These are phyloP conservation scores for Wickerhamiella vanderwaltii DNA, from an alignment of 805 yeast genomes.

Conservation along the genomic window DNA sequence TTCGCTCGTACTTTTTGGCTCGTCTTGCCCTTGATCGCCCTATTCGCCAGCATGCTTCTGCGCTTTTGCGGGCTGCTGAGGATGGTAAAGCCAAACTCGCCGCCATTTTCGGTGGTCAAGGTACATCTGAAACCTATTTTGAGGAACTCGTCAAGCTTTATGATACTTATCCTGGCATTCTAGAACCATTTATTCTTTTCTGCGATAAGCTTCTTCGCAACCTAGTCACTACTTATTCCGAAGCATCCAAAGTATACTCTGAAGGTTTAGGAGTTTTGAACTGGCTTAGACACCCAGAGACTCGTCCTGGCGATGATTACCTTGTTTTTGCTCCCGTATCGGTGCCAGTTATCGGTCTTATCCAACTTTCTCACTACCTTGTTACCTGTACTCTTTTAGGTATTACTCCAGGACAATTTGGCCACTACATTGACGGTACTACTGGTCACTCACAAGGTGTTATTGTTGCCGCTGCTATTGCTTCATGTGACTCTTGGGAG, in stretches of 20 bases:
- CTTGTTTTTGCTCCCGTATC: constrained; percentile 84
- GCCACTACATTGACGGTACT: constrained; percentile 40
- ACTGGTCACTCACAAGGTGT: constrained; percentile 42
- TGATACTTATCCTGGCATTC: constrained; percentile 60
- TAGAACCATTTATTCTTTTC: constrained; percentile 55
- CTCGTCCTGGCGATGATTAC: constrained; percentile 82
- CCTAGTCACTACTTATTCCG: constrained; percentile 58
- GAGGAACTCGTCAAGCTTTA: constrained; percentile 87
- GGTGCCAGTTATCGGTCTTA: constrained; percentile 94
- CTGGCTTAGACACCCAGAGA: constrained; percentile 78
- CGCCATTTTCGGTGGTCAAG: constrained; percentile 98
- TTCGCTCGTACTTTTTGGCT: constrained; percentile 65
- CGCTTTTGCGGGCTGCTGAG: constrained; percentile 53
- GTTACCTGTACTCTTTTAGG: constrained; percentile 78
- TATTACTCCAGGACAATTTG: constrained; percentile 77
- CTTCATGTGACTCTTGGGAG: constrained; percentile 73
- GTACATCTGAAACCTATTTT: constrained; percentile 94
- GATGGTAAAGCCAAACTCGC: constrained; percentile 48
- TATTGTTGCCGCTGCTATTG: constrained; percentile 84
- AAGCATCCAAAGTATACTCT: constrained; percentile 77
- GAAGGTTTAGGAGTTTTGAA: constrained; percentile 81
- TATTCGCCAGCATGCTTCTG: constrained; percentile 39
- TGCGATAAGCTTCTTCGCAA: constrained; percentile 57
- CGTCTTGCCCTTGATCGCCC: constrained; percentile 40
- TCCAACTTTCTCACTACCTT: constrained; percentile 88